These are phyloP conservation scores for Tylopilus cervinicoccineus DNA, from an alignment of 768 basidiomycete genomes.

Conservation along the genomic window DNA sequence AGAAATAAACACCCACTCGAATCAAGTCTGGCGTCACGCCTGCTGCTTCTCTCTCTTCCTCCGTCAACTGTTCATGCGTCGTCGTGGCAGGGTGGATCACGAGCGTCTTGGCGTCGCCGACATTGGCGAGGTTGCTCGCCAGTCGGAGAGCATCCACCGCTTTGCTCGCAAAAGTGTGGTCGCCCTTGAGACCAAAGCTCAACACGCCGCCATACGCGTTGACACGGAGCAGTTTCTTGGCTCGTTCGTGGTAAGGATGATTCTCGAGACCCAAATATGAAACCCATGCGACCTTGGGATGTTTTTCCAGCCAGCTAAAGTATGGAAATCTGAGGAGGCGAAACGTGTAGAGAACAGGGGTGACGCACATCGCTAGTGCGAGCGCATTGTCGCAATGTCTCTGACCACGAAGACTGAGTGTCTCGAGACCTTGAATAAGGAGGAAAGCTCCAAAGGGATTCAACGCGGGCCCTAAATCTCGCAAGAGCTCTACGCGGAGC, in stretches of 20 bases:
- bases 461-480: conserved; percentile 50
- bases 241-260: conserved; percentile 59
- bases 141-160: conserved; percentile 70
- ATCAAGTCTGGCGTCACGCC: conserved; percentile 58
- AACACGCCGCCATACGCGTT: conserved; percentile 67
- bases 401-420: conserved; percentile 55
- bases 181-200: conserved; percentile 72
- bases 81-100: conserved; percentile 58
- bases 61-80: conserved; percentile 54
- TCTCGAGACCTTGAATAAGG: conserved; percentile 58
- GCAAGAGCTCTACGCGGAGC: conserved; percentile 47
- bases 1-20: conserved; percentile 36
- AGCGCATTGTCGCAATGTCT: conserved; percentile 58
- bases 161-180: conserved; percentile 45
- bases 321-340: not conserved
- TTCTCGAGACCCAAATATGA: conserved; percentile 66
- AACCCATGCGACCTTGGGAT: conserved; percentile 71
- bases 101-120: conserved; percentile 62
- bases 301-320: conserved; percentile 50
- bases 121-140: conserved; percentile 70
- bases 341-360: not conserved
- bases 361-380: conserved; percentile 40
- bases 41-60: conserved; percentile 42
- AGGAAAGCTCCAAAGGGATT: conserved; percentile 59
- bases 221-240: conserved; percentile 51